Base-by-base conservation (phyloP, 1,284 basidiomycete genomes). In the Trametes polyzona region DNA sequence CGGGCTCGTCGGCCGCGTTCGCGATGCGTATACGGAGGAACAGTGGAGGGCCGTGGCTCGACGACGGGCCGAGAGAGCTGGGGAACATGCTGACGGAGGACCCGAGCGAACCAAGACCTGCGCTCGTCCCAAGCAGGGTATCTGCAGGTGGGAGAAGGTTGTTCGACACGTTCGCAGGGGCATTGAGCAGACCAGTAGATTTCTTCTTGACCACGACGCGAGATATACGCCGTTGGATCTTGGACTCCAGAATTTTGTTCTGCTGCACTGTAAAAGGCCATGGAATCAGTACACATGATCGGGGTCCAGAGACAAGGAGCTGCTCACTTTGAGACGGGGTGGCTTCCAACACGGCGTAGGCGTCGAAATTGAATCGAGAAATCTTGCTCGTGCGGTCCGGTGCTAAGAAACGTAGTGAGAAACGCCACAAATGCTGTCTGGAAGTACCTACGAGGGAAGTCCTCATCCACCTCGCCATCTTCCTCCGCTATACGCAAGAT, bases 381-480 rank as follows among this genome's bases (percentile, higher is more conserved):
- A 96, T 88, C 65, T 89, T 88, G 6, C 92, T 84, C 47, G 87
- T 88, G 32, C 96, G 81, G 70, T 98, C 97, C 11, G 97, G 90
- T 1, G 96, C 95, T 95, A 24, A 24, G 16, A 27, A 17, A 46
- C 27, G 41, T 12, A 54, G 26, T 39, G 8, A 21, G 23, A 8
- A n/a, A 26, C 8, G 8, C 10, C 1, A 7, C 2, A 17, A n/a
- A 12, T 16, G 24, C 10, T 32, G 2, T 7, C 35, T 3, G 12
- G 19, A 29, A 40, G 46, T 69, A 64, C 84, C 64, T 68, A 95
- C 93, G 88, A 27, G 97, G 96, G 68, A 96, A 99, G 73, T 99
- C 97, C 71, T 98, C 96, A 70, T 99, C 97, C 0, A 98, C 95
- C 72, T 98, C 95, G 16, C 97, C 97, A 71, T 98, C 95, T 49